Evolutionary conservation across 441 rosid genomes (phyloP).

Genomic region (Arabidopsis hybrid): DNA sequence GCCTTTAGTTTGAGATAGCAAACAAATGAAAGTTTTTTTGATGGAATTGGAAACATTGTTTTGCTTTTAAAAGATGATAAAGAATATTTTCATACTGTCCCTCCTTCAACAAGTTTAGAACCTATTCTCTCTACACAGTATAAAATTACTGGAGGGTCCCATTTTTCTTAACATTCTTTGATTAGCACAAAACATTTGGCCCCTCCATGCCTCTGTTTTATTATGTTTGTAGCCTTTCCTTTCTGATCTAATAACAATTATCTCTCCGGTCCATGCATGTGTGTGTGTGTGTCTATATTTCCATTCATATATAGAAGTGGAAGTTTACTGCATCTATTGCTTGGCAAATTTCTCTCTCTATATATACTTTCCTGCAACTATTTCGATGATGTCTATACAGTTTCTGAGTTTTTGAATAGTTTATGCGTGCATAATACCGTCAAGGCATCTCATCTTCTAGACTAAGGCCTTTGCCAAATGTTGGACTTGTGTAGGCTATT

Average conservation of each 20-base stretch:
- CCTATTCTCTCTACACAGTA: constrained; percentile 39
- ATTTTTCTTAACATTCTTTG: constrained; percentile 41
- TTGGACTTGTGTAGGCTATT: constrained; percentile 33
- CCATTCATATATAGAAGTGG: constrained; percentile 24
- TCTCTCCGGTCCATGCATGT: constrained; percentile 14
- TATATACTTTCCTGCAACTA: constrained; percentile 13
- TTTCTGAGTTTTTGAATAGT: constrained; percentile 9
- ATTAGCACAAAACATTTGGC: constrained; percentile 42
- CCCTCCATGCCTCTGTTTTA: constrained; percentile 33
- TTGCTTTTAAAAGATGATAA: constrained; percentile 39
- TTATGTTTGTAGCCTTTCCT: constrained; percentile 21
- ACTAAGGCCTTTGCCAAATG: constrained; percentile 12
- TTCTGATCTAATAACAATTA: constrained; percentile 28
- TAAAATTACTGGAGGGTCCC: constrained; percentile 45
- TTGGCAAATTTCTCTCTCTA: constrained; percentile 18
- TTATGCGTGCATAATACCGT: constrained; percentile 2
- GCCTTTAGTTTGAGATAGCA: constrained; percentile 31
- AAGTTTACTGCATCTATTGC: constrained; percentile 6
- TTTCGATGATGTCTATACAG: constrained; percentile 7
- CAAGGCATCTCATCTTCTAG: constrained; percentile 9
- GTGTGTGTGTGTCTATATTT: constrained; percentile 29
- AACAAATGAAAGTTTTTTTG: constrained; percentile 9
- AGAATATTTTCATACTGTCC: constrained; percentile 35
- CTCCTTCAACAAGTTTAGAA: constrained; percentile 48
- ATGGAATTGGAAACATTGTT: constrained; percentile 26